These are phyloP conservation scores for Viola odorata DNA, from an alignment of 345 rosid genomes.

Conservation along the genomic window DNA sequence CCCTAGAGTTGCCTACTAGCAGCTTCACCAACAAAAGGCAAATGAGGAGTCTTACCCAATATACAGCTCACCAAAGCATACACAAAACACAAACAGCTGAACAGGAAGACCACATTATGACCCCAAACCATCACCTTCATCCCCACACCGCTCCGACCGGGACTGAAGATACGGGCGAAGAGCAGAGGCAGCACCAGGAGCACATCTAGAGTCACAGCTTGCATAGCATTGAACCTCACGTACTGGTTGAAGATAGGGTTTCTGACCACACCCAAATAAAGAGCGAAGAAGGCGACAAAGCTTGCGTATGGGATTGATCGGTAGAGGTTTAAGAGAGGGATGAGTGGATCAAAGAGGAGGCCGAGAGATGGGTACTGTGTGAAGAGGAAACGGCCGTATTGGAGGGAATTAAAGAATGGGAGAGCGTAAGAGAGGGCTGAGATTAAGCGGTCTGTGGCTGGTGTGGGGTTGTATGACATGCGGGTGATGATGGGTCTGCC, in stretches of 20 bases:
- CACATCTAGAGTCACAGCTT: slow-evolving; percentile 82
- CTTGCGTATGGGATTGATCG: slow-evolving; percentile 76
- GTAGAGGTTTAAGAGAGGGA: slow-evolving; percentile 66
- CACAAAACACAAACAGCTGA: slow-evolving; percentile 65
- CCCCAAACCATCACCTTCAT: slow-evolving; percentile 65
- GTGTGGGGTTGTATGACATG: slow-evolving; percentile 60
- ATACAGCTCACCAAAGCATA: slow-evolving; percentile 48
- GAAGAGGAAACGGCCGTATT: slow-evolving; percentile 77
- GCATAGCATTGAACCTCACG: slow-evolving; percentile 86
- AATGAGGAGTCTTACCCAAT: slow-evolving; percentile 74
- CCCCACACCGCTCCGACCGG: slow-evolving; percentile 60
- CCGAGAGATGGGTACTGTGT: slow-evolving; percentile 52
- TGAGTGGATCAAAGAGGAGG: slow-evolving; percentile 53
- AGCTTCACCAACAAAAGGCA: slow-evolving; percentile 79
- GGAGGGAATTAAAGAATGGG: slow-evolving; percentile 83
- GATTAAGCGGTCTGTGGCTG: slow-evolving; percentile 71
- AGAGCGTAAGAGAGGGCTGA: slow-evolving; percentile 72
- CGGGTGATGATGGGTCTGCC: slow-evolving; percentile 17
- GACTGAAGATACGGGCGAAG: slow-evolving; percentile 55
- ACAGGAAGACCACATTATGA: slow-evolving; percentile 59
- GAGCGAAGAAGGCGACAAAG: slow-evolving; percentile 83
- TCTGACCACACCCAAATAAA: slow-evolving; percentile 76
- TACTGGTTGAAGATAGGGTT: slow-evolving; percentile 63
- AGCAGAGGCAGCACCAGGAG: slow-evolving; percentile 67
- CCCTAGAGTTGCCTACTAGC: slow-evolving; percentile 64